Conservation (phyloP, 148 eudicot genomes). For the Chenopodium album region DNA sequence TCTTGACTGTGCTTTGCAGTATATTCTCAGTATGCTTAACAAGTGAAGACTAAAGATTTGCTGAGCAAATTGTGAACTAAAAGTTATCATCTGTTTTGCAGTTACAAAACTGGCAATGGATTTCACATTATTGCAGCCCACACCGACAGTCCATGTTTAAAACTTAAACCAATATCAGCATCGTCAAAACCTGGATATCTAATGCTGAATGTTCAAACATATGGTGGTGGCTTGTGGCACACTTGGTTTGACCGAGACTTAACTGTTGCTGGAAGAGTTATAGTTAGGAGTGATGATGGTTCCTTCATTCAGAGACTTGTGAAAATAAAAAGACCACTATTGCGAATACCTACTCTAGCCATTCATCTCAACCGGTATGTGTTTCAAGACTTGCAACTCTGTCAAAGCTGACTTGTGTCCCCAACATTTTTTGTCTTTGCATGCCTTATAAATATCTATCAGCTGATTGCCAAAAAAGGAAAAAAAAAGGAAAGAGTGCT, state of each 20-base stretch:
- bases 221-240: slow-evolving; percentile 97
- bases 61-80: slow-evolving; percentile 1
- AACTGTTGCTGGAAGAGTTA: slow-evolving; percentile 91
- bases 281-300: slow-evolving; percentile 71
- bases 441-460: background rate
- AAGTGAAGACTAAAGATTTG: background rate
- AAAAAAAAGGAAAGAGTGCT: too few relatives aligned
- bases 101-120: slow-evolving; percentile 76
- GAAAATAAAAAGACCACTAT: slow-evolving; percentile 69
- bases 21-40: background rate
- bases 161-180: slow-evolving; percentile 89
- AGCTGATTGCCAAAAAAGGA: background rate
- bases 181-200: slow-evolving; percentile 83
- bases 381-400: slow-evolving; percentile 36
- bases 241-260: slow-evolving; percentile 98
- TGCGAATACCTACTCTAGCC: slow-evolving; percentile 89
- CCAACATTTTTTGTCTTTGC: background rate
- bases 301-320: slow-evolving; percentile 79
- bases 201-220: slow-evolving; percentile 95
- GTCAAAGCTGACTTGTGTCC: background rate
- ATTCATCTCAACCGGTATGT: slow-evolving; percentile 85
- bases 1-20: background rate
- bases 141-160: slow-evolving; percentile 95
- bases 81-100: slow-evolving; percentile 45
- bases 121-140: slow-evolving; percentile 96